Percentiles rank a stretch among this genome's conserved stretches.
Conservation (phyloP, 805 yeast species). For the Teunomyces funiuensis region DNA sequence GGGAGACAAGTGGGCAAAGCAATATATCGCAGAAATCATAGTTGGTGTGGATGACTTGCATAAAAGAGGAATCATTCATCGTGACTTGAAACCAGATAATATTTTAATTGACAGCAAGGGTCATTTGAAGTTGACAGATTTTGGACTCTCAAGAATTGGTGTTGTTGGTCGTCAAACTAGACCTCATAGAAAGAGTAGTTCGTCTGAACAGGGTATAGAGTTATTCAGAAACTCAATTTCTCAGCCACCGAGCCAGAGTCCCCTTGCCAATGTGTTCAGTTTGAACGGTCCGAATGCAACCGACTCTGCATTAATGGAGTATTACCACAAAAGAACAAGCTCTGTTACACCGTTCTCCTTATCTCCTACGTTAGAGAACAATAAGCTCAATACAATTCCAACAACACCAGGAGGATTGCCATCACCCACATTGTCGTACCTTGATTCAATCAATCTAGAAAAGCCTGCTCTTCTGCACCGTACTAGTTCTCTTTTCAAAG, state of each 20-base stretch:
- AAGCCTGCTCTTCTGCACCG: constrained; percentile 10
- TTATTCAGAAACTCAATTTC: constrained; percentile 31
- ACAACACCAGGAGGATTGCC: constrained; percentile 9
- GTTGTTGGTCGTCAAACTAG: constrained; percentile 73
- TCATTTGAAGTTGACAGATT: constrained; percentile 90
- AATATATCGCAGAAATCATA: constrained; percentile 86
- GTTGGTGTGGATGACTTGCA: constrained; percentile 91
- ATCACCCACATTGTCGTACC: constrained; percentile 16
- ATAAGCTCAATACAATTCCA: constrained; percentile 12
- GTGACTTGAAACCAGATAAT: constrained; percentile 95
- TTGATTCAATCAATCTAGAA: constrained; percentile 12
- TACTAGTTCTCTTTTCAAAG: constrained; percentile 10
- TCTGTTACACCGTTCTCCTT: constrained; percentile 47
- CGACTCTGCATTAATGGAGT: constrained; percentile 28
- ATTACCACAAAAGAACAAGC: constrained; percentile 32
- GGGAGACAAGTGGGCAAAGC: constrained; percentile 82
- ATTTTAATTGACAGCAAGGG: constrained; percentile 82
- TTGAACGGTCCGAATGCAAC: constrained; percentile 5
- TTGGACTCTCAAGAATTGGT: constrained; percentile 90
- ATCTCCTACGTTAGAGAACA: constrained; percentile 38
- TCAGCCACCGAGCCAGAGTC: constrained; percentile 21
- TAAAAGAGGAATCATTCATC: constrained; percentile 83
- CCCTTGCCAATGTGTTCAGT: constrained; percentile 20
- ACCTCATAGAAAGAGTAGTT: constrained; percentile 39
- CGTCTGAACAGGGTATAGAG: constrained; percentile 44